phyloP scores from a whole-genome alignment of 495 filamentous ascomycete species.

The Hypoxylon subgilvum region DNA sequence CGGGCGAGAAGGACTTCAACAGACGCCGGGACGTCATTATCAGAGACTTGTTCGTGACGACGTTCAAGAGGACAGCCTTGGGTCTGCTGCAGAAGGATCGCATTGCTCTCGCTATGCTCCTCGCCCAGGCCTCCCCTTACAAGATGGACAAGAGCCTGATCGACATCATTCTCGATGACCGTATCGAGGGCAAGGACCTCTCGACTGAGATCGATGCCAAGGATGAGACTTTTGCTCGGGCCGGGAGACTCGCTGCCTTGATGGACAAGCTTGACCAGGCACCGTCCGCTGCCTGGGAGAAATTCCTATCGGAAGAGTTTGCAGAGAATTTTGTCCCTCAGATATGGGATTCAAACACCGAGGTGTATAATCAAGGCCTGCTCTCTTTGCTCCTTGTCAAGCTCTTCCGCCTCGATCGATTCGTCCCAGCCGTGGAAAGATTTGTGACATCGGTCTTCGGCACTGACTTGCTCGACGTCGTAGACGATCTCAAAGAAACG shows the following conservation, averaged over 20 bases:
- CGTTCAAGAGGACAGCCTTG: slow-evolving; percentile 91
- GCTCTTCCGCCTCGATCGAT: slow-evolving; percentile 91
- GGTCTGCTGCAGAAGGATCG: slow-evolving; percentile 92
- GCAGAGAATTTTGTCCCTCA: slow-evolving; percentile 86
- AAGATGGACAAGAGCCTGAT: slow-evolving; percentile 89
- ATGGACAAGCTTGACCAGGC: slow-evolving; percentile 72
- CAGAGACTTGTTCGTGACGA: slow-evolving; percentile 83
- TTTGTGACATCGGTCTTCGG: slow-evolving; percentile 93
- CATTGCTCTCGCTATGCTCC: slow-evolving; percentile 91
- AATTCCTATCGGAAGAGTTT: slow-evolving; percentile 81
- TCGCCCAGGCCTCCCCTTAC: slow-evolving; percentile 92
- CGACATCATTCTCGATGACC: slow-evolving; percentile 82
- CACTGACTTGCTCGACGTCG: slow-evolving; percentile 76
- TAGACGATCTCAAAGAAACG: slow-evolving; percentile 82
- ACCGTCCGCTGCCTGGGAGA: slow-evolving; percentile 71
- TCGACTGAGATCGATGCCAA: slow-evolving; percentile 68
- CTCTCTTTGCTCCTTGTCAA: slow-evolving; percentile 87
- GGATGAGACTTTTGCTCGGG: slow-evolving; percentile 71
- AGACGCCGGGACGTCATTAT: slow-evolving; percentile 85
- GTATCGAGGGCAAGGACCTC: slow-evolving; percentile 76
- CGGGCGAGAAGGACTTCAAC: slow-evolving; percentile 74
- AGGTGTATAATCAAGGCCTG: slow-evolving; percentile 75
- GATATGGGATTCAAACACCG: slow-evolving; percentile 70
- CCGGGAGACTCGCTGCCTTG: slow-evolving; percentile 72
- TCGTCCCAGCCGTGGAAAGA: slow-evolving; percentile 87